These are phyloP conservation scores for Podospora australis DNA, from an alignment of 495 filamentous ascomycete genomes.

Conservation along the genomic window DNA sequence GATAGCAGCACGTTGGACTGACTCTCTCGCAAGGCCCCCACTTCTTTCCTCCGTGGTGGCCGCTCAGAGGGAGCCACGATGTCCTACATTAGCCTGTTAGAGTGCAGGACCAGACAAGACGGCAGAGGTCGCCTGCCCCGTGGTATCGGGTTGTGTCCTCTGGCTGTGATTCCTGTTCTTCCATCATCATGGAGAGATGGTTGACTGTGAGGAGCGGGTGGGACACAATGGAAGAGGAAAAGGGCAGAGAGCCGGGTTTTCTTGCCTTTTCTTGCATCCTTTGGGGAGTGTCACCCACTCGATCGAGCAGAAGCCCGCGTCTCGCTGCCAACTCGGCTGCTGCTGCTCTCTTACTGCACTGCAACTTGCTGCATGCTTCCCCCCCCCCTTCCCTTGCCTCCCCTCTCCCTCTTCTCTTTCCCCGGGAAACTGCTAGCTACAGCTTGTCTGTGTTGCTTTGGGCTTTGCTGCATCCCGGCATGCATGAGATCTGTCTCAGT, in stretches of 20 bases:
- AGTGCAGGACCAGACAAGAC: background rate
- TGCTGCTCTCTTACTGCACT: conserved; percentile 1
- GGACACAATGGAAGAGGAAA: background rate
- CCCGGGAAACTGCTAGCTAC: background rate
- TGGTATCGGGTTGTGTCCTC: background rate
- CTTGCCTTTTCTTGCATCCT: too few species aligned
- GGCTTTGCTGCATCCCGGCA: too few species aligned
- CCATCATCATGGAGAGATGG: too few species aligned
- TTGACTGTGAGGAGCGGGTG: background rate
- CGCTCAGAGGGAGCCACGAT: conserved; percentile 20
- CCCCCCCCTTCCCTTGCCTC: too few species aligned
- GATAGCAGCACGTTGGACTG: too few species aligned
- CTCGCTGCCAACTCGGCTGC: background rate
- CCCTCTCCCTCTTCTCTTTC: too few species aligned
- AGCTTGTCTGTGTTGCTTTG: background rate
- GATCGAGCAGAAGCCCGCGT: conserved; percentile 13
- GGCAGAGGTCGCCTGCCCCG: background rate
- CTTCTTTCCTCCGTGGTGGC: conserved; percentile 13
- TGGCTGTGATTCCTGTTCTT: too few species aligned
- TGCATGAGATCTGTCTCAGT: too few species aligned
- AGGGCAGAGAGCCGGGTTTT: background rate
- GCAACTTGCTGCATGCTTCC: background rate
- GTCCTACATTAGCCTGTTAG: conserved; percentile 17
- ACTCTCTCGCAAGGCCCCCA: background rate
- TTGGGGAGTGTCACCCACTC: conserved; percentile 7